Percentiles rank a stretch among this genome's conserved stretches.
phyloP scores from a whole-genome alignment of 768 basidiomycete genomes.

The Pleurotus tuoliensis region DNA sequence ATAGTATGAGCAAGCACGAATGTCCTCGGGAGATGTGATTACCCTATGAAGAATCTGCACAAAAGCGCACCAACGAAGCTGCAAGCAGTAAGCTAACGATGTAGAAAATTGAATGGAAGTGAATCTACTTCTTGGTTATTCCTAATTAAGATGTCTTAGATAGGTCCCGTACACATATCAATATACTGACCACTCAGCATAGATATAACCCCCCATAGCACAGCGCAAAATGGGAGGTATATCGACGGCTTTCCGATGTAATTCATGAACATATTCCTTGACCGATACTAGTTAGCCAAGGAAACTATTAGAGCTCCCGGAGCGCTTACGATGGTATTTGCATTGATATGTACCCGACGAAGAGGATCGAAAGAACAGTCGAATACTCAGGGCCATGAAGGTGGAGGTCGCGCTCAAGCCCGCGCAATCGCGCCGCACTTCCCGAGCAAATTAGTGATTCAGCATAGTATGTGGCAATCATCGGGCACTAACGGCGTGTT shows the following conservation, averaged over 20 bases:
- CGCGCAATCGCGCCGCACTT: conserved; percentile 6
- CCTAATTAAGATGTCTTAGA: conserved; percentile 11
- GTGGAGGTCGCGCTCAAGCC: conserved; percentile 2
- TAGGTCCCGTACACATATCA: background rate
- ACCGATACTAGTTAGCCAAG: background rate
- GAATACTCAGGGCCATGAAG: conserved; percentile 2
- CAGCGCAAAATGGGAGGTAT: conserved; percentile 49
- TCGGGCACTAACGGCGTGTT: conserved; percentile 41
- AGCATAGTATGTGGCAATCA: background rate
- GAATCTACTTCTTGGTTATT: conserved; percentile 23
- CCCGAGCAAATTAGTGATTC: background rate
- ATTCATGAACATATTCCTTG: conserved; percentile 56
- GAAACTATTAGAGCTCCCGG: background rate
- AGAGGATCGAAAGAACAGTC: conserved; percentile 6
- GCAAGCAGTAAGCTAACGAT: background rate
- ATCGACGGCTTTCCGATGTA: conserved; percentile 50
- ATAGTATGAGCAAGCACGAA: background rate
- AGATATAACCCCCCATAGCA: conserved; percentile 49
- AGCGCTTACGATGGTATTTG: conserved; percentile 9
- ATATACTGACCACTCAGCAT: conserved; percentile 31
- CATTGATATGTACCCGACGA: conserved; percentile 6
- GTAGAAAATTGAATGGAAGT: background rate
- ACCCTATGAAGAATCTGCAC: conserved; percentile 41
- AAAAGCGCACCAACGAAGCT: conserved; percentile 38
- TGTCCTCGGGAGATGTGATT: background rate